Percentiles rank a stretch among this genome's conserved stretches.
These are phyloP conservation scores for Mycena pura DNA, from an alignment of 768 basidiomycete species.

Conservation along the genomic window DNA sequence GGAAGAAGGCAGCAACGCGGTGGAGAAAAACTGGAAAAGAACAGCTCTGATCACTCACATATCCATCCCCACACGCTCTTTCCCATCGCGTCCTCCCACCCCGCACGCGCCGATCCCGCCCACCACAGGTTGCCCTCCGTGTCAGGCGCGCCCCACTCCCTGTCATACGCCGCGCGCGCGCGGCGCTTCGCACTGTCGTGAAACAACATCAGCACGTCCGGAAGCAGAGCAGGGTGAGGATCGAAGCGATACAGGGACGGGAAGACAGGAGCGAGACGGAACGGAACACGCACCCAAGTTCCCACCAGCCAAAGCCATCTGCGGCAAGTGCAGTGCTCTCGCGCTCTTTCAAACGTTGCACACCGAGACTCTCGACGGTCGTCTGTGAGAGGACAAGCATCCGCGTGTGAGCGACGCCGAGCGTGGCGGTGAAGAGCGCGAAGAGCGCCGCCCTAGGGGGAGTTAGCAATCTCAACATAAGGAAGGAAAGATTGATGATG, in stretches of 20 bases:
- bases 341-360: conserved; percentile 65
- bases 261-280: background rate
- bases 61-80: conserved; percentile 72
- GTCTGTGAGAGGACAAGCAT: conserved; percentile 71
- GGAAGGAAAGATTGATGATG: background rate
- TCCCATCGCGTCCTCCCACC: conserved; percentile 90
- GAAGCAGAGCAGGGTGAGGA: background rate
- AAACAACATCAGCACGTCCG: background rate
- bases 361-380: conserved; percentile 79
- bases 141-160: conserved; percentile 79
- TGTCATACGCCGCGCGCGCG: conserved; percentile 64
- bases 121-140: conserved; percentile 91
- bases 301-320: conserved; percentile 59
- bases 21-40: conserved; percentile 5
- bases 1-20: background rate
- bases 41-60: conserved; percentile 57
- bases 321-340: conserved; percentile 58
- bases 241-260: background rate
- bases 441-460: conserved; percentile 69
- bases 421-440: conserved; percentile 65
- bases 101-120: conserved; percentile 62
- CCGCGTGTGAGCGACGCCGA: conserved; percentile 64
- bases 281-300: conserved; percentile 53
- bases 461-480: too few species aligned
- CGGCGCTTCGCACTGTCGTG: conserved; percentile 55